Evolutionary conservation across 257 asterid species (phyloP), one percentile per base, ranked within the genome.

Genomic region (Jacaranda mimosifolia): DNA sequence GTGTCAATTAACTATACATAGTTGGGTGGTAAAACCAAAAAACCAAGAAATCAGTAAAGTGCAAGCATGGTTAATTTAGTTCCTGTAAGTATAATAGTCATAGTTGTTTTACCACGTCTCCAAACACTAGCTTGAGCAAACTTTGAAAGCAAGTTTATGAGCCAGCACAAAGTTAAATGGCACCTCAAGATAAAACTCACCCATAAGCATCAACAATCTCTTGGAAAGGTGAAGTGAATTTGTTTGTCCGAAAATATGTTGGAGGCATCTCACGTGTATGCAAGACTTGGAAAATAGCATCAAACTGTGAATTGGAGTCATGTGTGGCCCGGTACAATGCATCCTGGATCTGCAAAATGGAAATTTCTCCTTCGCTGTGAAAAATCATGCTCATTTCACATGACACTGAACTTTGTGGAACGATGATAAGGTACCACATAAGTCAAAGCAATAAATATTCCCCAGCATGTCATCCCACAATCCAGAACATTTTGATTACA

Each of bases 131-230:
- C 42, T 26, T 26, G 32, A 26, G 32, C 68, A 18, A 51, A 3
- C 45, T 45, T 36, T 62, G 60, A 62, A 14, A n/a, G 46, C 7
- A 32, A 57, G 36, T 19, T 18, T 55, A 32, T 21, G 9, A 13
- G 58, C 43, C 38, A 11, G 26, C 36, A 63, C 17, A 35, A 42
- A 64, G 64, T 51, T 64, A 19, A 39, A 65, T 57, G 68, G 36
- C 53, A 58, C 53, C 45, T 62, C 70, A 66, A 68, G 32, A 26
- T 49, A 63, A 67, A 70, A 82, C 97, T 82, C 84, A 89, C 97
- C 97, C 97, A 56, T 89, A 91, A 17, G 95, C 97, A 83, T 91
- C 97, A 63, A 91, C 93, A 77, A 91, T 91, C 73, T 86, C 95
- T 87, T 91, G 97, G 84, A 63, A 91, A 68, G 97, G 83, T 69